Conservation (phyloP, 305 asterid genomes). For the Andrographis paniculata region DNA sequence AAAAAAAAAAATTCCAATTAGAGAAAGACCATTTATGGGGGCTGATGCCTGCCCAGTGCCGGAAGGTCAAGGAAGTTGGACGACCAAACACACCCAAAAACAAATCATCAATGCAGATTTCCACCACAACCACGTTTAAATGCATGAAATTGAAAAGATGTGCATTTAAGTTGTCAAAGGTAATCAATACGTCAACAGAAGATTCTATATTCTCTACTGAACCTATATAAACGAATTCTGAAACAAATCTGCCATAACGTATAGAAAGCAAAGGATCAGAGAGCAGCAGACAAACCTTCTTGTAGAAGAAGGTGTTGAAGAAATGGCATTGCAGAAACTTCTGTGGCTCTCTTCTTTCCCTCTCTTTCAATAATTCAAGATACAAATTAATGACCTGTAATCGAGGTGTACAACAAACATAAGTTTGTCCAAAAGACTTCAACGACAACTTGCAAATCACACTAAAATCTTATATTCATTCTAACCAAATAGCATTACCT, state of each 20-base stretch:
- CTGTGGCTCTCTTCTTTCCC: constrained; percentile 54
- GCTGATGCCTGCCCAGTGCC: too few relatives aligned
- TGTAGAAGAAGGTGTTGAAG: constrained; percentile 65
- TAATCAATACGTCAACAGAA: too few relatives aligned
- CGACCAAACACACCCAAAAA: too few relatives aligned
- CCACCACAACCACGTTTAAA: neutral
- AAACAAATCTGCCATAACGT: too few relatives aligned
- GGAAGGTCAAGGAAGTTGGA: too few relatives aligned
- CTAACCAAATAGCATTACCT: constrained; percentile 28
- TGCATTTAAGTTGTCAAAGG: too few relatives aligned
- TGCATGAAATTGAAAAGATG: neutral
- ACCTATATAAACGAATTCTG: too few relatives aligned
- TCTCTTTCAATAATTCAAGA: constrained; percentile 64
- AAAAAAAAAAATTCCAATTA: too few relatives aligned
- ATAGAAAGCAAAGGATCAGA: constrained; percentile 1
- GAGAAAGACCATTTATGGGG: too few relatives aligned
- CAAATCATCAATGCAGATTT: neutral
- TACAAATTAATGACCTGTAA: constrained; percentile 66
- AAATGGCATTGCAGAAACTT: constrained; percentile 71
- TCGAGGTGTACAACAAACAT: constrained; percentile 11
- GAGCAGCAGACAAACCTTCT: constrained; percentile 43
- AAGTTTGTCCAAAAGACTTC: neutral
- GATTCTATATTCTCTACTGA: too few relatives aligned
- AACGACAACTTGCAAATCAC: neutral
- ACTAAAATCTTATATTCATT: neutral